These are phyloP conservation scores for Metschnikowia lachancei DNA, from an alignment of 805 yeast species.

Conservation along the genomic window DNA sequence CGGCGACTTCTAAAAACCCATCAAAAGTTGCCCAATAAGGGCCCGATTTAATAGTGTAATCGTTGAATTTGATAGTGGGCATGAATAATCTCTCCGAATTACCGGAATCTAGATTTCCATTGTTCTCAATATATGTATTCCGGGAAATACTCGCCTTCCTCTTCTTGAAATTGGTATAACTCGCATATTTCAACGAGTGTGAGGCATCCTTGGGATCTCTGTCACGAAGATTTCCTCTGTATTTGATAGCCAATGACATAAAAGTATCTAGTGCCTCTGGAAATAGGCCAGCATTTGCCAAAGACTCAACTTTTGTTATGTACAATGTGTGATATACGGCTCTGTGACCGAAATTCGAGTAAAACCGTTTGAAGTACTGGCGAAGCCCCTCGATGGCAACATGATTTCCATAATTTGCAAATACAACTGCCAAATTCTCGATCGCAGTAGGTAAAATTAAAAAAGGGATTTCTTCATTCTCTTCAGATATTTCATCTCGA, in stretches of 20 bases:
- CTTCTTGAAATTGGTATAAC: conserved; percentile 12
- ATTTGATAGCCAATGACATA: conserved; percentile 19
- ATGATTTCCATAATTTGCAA: conserved; percentile 26
- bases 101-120: no score
- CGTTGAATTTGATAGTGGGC: conserved; percentile 29
- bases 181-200: conserved; percentile 13
- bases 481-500: not conserved
- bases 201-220: conserved; percentile 9
- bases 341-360: conserved; percentile 33
- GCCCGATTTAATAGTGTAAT: conserved; percentile 23
- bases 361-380: conserved; percentile 37
- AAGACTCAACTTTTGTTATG: conserved; percentile 32
- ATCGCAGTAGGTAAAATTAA: conserved; percentile 29
- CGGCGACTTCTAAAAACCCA: conserved; percentile 28
- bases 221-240: conserved; percentile 21
- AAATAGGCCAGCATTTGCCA: conserved; percentile 23
- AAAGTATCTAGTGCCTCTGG: conserved; percentile 25
- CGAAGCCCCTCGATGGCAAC: conserved; percentile 30
- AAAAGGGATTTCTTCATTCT: conserved; percentile 30
- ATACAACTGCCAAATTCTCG: conserved; percentile 29
- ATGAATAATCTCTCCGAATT: not conserved
- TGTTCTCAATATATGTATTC: not conserved
- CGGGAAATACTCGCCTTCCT: conserved; percentile 21
- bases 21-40: conserved; percentile 26
- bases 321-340: conserved; percentile 28